Evolutionary conservation across 2,329 filamentous ascomycete species (phyloP), one percentile per base, ranked within the genome.

Genomic region (Scytalidium sp.): DNA sequence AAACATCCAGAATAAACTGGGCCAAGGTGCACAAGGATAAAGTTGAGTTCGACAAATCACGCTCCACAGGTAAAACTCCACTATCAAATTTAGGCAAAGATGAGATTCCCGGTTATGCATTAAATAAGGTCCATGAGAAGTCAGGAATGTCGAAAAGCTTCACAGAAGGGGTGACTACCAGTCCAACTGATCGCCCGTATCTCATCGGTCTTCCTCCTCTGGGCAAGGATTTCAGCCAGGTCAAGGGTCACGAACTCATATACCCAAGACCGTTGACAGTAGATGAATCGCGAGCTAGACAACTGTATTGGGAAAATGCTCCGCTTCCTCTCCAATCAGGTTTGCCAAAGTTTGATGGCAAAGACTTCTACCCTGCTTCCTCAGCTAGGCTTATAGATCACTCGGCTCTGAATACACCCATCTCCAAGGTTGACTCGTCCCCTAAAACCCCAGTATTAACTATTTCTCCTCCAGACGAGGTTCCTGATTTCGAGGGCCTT

Each of bases 261-360:
- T 85, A 85, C 56, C 67, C 67, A 25, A 75, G 82, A 46, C 70
- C 76, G n/a, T 66, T 85, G 25, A 85, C 76, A 0, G 71, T 76
- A 2, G 80, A 81, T 45, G 83, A 86, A 59, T 66, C 77, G 42
- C 75, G 76, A 47, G 79, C 83, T 54, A 76, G 81, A 41, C 74
- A 78, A 54, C 66, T 83, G 54, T 85, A 83, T 61, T 85, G 81
- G 79, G 80, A 78, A 9, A 76, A 78, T 41, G 75, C 77, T 15
- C 74, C 80, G 40, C 71, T 67, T 23, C 72, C 75, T 55, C 70
- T 72, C 11, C 70, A 76, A 44, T 72, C 69, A 27, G 78, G 80
- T 2, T 67, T 84, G 39, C 81, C 82, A 27, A 84, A 81, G 62
- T 86, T 82, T 57, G 81, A 85, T 56, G 81, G 83, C 20, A 83